Evolutionary conservation across 805 yeast genomes (phyloP), one percentile per base, ranked within the genome.

Genomic region (Lipomyces lipofer): DNA sequence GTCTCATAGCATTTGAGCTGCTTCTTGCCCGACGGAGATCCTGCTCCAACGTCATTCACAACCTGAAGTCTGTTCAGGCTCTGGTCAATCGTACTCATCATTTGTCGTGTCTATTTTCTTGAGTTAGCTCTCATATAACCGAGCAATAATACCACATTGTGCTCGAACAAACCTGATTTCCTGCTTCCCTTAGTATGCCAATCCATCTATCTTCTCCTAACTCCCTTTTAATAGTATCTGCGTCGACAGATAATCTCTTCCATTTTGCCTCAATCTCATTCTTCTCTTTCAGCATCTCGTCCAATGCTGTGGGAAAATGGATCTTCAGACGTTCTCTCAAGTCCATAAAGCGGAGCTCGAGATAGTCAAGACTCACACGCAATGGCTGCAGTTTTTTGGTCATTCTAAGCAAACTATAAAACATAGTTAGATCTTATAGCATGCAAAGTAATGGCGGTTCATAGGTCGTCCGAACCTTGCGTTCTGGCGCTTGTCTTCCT

Each of bases 121-220:
- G n/a, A n/a, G n/a, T n/a, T n/a, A n/a, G n/a, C n/a, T n/a, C n/a
- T n/a, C n/a, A n/a, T n/a, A n/a, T n/a, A n/a, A n/a, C n/a, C n/a
- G n/a, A n/a, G n/a, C n/a, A n/a, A n/a, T n/a, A n/a, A n/a, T n/a
- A n/a, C n/a, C n/a, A n/a, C n/a, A 36, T 6, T 36, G 13, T 36
- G 19, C 25, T n/a, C n/a, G 15, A 3, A 10, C 43, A 4, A 38
- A 46, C 55, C 46, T 51, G 43, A 8, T 51, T 40, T 10, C 47
- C 46, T 2, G 54, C 52, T 13, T 49, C 51, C 1, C 22, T 19
- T n/a, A 52, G 44, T 30, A 50, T 21, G 3, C 45, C 47, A 24
- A 40, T 27, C 60, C 60, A 57, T 19, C 58, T 29, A 4, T 56
- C 54, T 43, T 58, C 62, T 9, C 62, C 62, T 33, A 56, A 40